phyloP scores from a whole-genome alignment of 371 early-diverging fungal genomes.

The Chytridium lagenaria region DNA sequence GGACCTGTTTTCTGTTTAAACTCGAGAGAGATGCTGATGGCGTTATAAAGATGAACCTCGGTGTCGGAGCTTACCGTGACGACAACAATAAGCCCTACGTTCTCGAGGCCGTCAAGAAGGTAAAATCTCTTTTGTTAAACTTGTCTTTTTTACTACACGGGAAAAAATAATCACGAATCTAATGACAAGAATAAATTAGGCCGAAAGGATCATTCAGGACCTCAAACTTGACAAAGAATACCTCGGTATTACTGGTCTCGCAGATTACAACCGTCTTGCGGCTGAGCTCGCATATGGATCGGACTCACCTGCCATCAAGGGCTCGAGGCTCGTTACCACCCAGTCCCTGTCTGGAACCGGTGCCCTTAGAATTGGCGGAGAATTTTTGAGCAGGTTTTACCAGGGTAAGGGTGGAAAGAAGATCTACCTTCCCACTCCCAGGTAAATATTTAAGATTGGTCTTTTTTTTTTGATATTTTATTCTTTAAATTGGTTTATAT shows the following conservation, averaged over 20 bases:
- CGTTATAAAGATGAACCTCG: constrained; percentile 82
- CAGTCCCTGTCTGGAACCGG: constrained; percentile 98
- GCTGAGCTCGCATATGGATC: constrained; percentile 89
- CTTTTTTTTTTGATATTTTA: constrained; percentile 15
- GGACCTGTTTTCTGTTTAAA: too few species aligned
- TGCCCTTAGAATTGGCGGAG: constrained; percentile 94
- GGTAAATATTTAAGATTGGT: constrained; percentile 37
- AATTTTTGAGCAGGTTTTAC: constrained; percentile 85
- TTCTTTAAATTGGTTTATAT: constrained; percentile 9
- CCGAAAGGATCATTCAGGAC: constrained; percentile 76
- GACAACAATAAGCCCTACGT: constrained; percentile 91
- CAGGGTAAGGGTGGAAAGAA: constrained; percentile 81
- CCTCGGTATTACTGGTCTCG: constrained; percentile 92
- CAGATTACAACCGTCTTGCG: constrained; percentile 82
- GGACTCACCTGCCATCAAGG: constrained; percentile 71
- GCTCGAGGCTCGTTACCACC: constrained; percentile 81
- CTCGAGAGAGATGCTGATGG: background rate
- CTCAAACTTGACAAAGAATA: constrained; percentile 92
- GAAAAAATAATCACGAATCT: too few species aligned
- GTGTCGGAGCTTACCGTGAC: constrained; percentile 98
- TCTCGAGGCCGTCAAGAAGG: constrained; percentile 85
- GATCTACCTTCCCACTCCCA: constrained; percentile 92
- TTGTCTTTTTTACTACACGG: too few species aligned
- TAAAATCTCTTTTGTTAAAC: too few species aligned
- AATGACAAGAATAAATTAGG: constrained; percentile 54